Conservation (phyloP, 768 basidiomycete species). For the Boletus rubescentipes region DNA sequence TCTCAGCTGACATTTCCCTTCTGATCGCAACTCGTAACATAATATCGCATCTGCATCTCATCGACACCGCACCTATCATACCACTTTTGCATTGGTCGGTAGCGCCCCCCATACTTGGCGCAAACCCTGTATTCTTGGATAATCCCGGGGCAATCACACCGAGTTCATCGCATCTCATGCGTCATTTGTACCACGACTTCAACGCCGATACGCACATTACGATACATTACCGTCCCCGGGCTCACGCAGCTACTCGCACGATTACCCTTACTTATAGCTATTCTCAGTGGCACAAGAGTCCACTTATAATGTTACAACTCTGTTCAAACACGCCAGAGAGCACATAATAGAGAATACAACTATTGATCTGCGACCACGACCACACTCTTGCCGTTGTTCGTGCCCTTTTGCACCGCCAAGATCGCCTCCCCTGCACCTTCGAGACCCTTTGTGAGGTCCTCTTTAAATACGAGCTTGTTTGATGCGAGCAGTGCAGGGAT, state of each 20-base stretch:
- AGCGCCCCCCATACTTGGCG: conserved; percentile 3
- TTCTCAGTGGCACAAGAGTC: conserved; percentile 10
- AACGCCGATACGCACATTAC: conserved; percentile 6
- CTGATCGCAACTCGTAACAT: conserved; percentile 7
- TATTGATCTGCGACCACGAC: neutral
- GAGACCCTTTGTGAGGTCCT: conserved; percentile 1
- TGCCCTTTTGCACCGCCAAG: conserved; percentile 5
- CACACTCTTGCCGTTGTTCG: neutral
- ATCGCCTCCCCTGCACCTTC: neutral
- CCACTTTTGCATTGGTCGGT: conserved; percentile 16
- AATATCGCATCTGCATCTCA: conserved; percentile 19
- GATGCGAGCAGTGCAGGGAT: conserved; percentile 1
- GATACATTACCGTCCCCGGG: neutral
- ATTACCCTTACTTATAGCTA: conserved; percentile 24
- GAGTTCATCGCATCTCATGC: neutral
- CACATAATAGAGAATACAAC: neutral
- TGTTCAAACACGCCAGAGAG: neutral
- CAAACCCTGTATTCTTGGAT: conserved; percentile 22
- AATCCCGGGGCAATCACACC: conserved; percentile 2
- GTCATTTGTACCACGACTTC: conserved; percentile 2
- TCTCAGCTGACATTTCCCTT: conserved; percentile 1
- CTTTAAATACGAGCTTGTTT: neutral
- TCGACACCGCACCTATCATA: conserved; percentile 15
- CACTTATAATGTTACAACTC: conserved; percentile 16
- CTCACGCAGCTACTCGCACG: conserved; percentile 11